Base-by-base conservation (phyloP, 2,329 filamentous ascomycete genomes). In the Trichoderma arundinaceum region DNA sequence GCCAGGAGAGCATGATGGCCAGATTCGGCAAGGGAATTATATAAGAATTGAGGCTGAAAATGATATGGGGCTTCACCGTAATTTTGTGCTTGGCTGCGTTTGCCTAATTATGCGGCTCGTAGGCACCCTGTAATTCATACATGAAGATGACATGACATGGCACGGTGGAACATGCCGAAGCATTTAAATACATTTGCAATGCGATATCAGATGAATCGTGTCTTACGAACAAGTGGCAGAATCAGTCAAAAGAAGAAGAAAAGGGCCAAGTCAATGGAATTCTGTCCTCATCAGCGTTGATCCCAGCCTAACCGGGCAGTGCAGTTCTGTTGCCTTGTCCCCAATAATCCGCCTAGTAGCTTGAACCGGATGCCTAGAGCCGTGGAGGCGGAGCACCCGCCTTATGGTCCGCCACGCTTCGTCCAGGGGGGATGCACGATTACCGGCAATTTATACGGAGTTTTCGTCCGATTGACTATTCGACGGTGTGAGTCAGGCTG, bases 21-120 rank as follows among this genome's bases (percentile, higher is more conserved):
- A 12, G 52, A 15, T 13, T 32, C 17, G 9, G 9, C 32, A 38
- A 22, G 33, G 17, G 9, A 43, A 17, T 7, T 59, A 46, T 48
- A 39, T 60, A 39, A 38, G 33, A 32, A 4, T 49, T 33, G 35
- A 41, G 33, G 32, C 57, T 60, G 43, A 51, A 32, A 60, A 41
- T 32, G 10, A 46, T 19, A 12, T 32, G 57, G 44, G 57, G 17
- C 44, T 60, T 51, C 13, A 49, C 44, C 57, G 57, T 32, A 41
- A 22, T 22, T 60, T 38, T 39, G 5, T 12, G n/a, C 17, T 9
- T 33, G n/a, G 17, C n/a, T 35, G 41, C 8, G 52, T 57, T 56
- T 58, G 54, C 54, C 41, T 58, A 58, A 58, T 35, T 57, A 33
- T 33, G 39, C 53, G 39, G 22, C 38, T 32, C 38, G 12, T 15